Evolutionary conservation across 805 yeast genomes (phyloP).

Genomic region (Metschnikowia noctiluminum): DNA sequence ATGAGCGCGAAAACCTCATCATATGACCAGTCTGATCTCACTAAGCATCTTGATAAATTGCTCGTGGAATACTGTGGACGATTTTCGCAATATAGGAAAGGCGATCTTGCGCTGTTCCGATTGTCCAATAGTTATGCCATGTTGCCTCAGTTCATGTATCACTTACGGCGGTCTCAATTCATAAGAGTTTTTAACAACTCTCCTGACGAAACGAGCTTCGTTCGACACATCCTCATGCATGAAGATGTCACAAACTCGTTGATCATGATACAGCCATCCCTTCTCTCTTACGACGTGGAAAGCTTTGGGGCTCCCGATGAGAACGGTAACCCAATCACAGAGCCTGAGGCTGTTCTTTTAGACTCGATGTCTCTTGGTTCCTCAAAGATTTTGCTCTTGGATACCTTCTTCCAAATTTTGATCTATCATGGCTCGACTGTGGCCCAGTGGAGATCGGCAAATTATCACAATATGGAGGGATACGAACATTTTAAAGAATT

Average conservation of each 20-base stretch:
- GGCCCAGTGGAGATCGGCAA: slow-evolving; percentile 64
- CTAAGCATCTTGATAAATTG: slow-evolving; percentile 48
- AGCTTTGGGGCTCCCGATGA: slow-evolving; percentile 36
- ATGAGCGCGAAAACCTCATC: slow-evolving; percentile 16
- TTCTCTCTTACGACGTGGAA: slow-evolving; percentile 53
- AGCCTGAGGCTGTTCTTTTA: slow-evolving; percentile 60
- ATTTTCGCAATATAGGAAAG: slow-evolving; percentile 47
- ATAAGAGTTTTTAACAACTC: slow-evolving; percentile 65
- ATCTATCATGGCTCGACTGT: slow-evolving; percentile 65
- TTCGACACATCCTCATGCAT: slow-evolving; percentile 57
- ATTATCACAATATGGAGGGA: slow-evolving; percentile 60
- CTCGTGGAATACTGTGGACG: slow-evolving; percentile 46
- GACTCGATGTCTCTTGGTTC: slow-evolving; percentile 63
- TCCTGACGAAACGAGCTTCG: slow-evolving; percentile 68
- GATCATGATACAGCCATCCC: slow-evolving; percentile 68
- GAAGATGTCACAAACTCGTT: slow-evolving; percentile 61
- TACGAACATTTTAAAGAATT: slow-evolving; percentile 58
- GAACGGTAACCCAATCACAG: slow-evolving; percentile 31
- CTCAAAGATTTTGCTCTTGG: slow-evolving; percentile 54
- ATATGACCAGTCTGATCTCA: slow-evolving; percentile 29
- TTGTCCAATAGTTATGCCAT: slow-evolving; percentile 48
- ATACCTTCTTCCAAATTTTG: slow-evolving; percentile 66
- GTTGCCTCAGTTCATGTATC: slow-evolving; percentile 66
- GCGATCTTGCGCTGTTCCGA: slow-evolving; percentile 46
- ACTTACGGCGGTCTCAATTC: slow-evolving; percentile 63